Evolutionary conservation across 371 early-diverging fungal genomes (phyloP), one percentile per base, ranked within the genome.

Genomic region (Syncephalastrum monosporum): DNA sequence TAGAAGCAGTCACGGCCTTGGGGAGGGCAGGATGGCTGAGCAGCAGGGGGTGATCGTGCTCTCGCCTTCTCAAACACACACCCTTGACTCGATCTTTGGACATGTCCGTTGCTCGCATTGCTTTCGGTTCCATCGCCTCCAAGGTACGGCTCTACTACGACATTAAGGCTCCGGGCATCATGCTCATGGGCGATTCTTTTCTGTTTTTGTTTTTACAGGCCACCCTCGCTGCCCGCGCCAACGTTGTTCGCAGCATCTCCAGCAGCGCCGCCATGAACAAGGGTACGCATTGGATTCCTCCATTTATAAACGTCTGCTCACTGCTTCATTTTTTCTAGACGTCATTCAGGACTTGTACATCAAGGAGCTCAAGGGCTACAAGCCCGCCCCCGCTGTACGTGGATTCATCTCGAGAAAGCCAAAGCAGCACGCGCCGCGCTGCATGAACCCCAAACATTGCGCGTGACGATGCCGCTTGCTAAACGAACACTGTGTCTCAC

Each of bases 341-440:
- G 79, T 78, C 53, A 57, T 78, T 56, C 75, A 74, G 64, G 79
- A 78, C 25, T 62, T 78, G 65, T 75, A 65, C 68, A 58, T 78
- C 45, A 78, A 78, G 71, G 79, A 78, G 60, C 67, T 78, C 63
- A 78, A 78, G 75, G 72, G 60, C 51, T 78, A 78, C 73, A 78
- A 78, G 75, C 79, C 79, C 57, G 57, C 70, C 47, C 70, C 77
- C 57, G 53, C 64, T 55, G 79, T 77, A 72, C 64, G 75, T 68
- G 27, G 5, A 27, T 27, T 27, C 27, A 27, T 27, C 27, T 27
- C 27, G 27, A 27, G 27, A 27, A 27, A 27, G 27, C 3, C 3
- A 27, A 5, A 27, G 27, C 27, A 27, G 5, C 27, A 27, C 27
- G 5, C 27, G 5, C 27, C 27, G 27, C 27, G 27, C 27, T 27